Base-by-base conservation (phyloP, 2,329 filamentous ascomycete species). In the Fusarium metavorans region DNA sequence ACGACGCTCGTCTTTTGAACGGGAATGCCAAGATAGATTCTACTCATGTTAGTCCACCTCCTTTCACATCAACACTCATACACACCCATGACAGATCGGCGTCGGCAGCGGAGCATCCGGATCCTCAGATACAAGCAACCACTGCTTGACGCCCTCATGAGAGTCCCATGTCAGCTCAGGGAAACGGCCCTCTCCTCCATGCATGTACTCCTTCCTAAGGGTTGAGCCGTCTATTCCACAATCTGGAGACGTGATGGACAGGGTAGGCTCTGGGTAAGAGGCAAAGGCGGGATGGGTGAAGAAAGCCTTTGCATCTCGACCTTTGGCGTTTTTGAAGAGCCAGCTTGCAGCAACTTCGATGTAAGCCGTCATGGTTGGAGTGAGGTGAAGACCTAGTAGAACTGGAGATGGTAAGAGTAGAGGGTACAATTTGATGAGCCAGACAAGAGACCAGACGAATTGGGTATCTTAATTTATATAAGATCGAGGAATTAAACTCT, bases 91-190 rank as follows among this genome's bases (percentile, higher is more conserved):
- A 30, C 82, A 81, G n/a, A 85, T 81, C 7, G 86, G 84, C 11
- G 80, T 84, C 8, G 84, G 82, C 34, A 87, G 59, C 20, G 85
- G 85, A 18, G 83, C 84, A 75, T 88, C 86, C 2, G 85, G 85
- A 63, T 89, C 85, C 68, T 88, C 86, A 43, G 78, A 80, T 16
- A 88, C 76, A 18, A 89, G 76, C 20, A 88, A 67, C 81, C 86
- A 89, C 75, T 89, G 81, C 63, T 81, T 81, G 13, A 86, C 81
- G 23, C 78, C 78, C 5, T 77, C 72, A 4, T 82, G 79, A 11
- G 76, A 74, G 7, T 82, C 77, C 86, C 85, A 88, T 43, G 73
- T 75, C 27, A 88, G 67, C 7, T 80, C 79, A 0, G 87, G 86
- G 41, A 87, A 82, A 20, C 74, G 81, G 4, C 82, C 84, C 10